Evolutionary conservation across 176 grass and related monocot species (phyloP).

Genomic region (Hordeum vulgare): DNA sequence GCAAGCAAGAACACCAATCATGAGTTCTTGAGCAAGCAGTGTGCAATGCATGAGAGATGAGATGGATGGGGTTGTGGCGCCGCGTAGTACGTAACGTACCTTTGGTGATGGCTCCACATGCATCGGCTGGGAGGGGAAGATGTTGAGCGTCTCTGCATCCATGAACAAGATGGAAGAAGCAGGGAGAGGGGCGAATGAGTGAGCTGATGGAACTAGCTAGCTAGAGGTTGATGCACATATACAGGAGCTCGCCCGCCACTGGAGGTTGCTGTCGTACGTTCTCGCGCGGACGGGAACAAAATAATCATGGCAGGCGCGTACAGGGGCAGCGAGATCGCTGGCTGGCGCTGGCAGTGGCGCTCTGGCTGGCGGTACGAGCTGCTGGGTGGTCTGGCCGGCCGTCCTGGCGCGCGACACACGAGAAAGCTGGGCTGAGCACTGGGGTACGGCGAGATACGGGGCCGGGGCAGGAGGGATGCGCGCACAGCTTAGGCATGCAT

Average conservation of each 20-base stretch:
- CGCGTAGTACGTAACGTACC: constrained; percentile 25
- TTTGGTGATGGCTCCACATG: constrained; percentile 65
- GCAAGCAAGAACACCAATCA: not conserved
- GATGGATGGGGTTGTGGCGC: not conserved
- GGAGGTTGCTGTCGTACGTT: not conserved
- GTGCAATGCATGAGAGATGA: not conserved
- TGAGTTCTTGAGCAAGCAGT: not conserved
- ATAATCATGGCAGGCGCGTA: constrained; percentile 32
- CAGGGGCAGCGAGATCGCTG: not conserved
- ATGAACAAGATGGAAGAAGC: constrained; percentile 33
- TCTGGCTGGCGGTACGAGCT: not conserved
- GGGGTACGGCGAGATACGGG: constrained; percentile 14
- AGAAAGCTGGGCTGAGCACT: too few relatives aligned
- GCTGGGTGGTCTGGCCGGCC: not conserved
- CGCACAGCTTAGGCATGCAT: constrained; percentile 17
- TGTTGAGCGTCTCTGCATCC: constrained; percentile 98
- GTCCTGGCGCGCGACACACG: too few relatives aligned
- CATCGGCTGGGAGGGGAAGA: constrained; percentile 98
- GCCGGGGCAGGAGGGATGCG: not conserved
- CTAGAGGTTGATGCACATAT: not conserved
- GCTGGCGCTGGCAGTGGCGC: not conserved
- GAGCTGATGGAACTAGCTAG: constrained; percentile 4
- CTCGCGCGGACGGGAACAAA: constrained; percentile 29
- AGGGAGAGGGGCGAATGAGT: not conserved
- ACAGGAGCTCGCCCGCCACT: not conserved